Evolutionary conservation across 169 alveolate genomes (phyloP).

Genomic region (Eimeria acervulina): DNA sequence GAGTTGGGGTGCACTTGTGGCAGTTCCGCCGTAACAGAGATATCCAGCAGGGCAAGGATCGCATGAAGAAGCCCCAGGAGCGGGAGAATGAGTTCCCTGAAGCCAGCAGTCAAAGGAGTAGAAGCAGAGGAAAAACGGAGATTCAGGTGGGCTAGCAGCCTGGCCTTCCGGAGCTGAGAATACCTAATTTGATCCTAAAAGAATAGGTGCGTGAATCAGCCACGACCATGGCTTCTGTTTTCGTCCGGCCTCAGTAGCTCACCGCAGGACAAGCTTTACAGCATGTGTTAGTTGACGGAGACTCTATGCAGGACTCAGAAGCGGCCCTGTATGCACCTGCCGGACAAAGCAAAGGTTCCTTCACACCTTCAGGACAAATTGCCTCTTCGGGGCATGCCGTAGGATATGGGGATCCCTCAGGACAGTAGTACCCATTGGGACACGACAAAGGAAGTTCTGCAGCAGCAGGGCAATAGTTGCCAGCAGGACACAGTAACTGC

Average conservation of each 20-base stretch:
- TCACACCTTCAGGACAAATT: conserved; percentile 53
- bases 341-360: conserved; percentile 75
- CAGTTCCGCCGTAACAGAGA: conserved; percentile 76
- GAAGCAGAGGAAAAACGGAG: background rate
- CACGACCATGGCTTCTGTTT: background rate
- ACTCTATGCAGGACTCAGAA: conserved; percentile 14
- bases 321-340: conserved; percentile 72
- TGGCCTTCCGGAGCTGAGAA: background rate
- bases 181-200: background rate
- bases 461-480: conserved; percentile 79
- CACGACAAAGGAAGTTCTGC: conserved; percentile 77
- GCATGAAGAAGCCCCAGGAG: conserved; percentile 53
- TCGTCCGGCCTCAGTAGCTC: background rate
- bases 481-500: conserved; percentile 57
- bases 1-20: conserved; percentile 61
- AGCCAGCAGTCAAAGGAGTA: background rate
- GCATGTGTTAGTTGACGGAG: conserved; percentile 67
- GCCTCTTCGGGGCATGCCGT: conserved; percentile 85
- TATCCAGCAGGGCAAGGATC: conserved; percentile 71
- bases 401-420: conserved; percentile 86
- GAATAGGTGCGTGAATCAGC: background rate
- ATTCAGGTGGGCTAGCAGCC: background rate
- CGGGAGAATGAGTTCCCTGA: conserved; percentile 62
- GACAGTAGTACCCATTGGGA: conserved; percentile 88
- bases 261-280: conserved; percentile 81